Evolutionary conservation across 2,329 filamentous ascomycete genomes (phyloP).

Genomic region (Setomelanomma holmii): DNA sequence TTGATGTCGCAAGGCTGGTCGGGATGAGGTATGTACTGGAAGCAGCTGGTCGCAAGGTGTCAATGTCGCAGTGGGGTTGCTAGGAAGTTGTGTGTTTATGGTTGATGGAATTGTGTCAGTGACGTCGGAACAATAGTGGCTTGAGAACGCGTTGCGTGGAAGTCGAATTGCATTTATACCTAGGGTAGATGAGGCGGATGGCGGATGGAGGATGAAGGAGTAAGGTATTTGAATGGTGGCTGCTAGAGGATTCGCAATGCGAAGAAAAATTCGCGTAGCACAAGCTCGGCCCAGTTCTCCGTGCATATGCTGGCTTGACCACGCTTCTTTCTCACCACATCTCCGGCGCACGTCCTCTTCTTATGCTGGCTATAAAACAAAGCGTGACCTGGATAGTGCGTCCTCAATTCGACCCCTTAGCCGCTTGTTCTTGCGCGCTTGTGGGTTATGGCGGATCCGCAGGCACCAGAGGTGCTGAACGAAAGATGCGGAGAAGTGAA

Average conservation of each 20-base stretch:
- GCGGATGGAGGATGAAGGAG: slow-evolving; percentile 22
- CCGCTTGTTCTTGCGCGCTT: neutral
- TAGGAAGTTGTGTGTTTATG: no score
- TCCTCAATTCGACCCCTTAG: slow-evolving; percentile 7
- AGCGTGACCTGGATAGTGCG: slow-evolving; percentile 14
- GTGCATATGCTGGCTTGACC: slow-evolving; percentile 18
- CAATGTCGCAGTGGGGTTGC: no score
- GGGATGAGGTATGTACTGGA: neutral
- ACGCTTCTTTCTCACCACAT: slow-evolving; percentile 13
- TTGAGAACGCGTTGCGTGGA: no score
- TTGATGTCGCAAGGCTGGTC: neutral
- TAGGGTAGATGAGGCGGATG: slow-evolving; percentile 17
- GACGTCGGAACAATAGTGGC: no score
- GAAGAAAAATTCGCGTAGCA: slow-evolving; percentile 22
- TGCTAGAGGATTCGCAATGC: slow-evolving; percentile 27
- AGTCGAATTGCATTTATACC: slow-evolving; percentile 26
- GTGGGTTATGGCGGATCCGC: slow-evolving; percentile 21
- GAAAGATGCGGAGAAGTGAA: slow-evolving; percentile 28
- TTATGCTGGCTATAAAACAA: slow-evolving; percentile 26
- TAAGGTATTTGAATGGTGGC: slow-evolving; percentile 22
- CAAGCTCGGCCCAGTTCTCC: slow-evolving; percentile 15
- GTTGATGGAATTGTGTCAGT: no score
- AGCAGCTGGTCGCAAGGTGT: no score
- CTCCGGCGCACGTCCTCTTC: slow-evolving; percentile 28
- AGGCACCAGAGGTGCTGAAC: slow-evolving; percentile 7